These are phyloP conservation scores for Phellopilus nigrolimitatus DNA, from an alignment of 1,284 basidiomycete genomes.

Conservation along the genomic window DNA sequence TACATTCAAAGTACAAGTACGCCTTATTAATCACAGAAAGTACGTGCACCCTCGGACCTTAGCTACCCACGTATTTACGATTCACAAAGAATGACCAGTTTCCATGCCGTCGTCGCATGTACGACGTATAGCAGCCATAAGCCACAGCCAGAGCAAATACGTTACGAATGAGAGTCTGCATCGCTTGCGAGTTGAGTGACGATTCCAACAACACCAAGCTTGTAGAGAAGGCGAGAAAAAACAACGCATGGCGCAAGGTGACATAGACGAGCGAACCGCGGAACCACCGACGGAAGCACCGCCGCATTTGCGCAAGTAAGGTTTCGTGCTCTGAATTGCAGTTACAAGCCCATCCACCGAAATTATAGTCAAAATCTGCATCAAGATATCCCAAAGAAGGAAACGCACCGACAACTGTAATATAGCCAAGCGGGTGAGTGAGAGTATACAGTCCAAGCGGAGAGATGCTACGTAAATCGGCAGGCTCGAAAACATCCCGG, in stretches of 20 bases:
- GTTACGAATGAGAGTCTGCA: not conserved
- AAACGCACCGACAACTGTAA: constrained; percentile 2
- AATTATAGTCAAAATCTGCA: not conserved
- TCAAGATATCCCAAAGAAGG: not conserved
- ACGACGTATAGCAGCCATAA: not conserved
- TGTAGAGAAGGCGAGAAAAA: not conserved
- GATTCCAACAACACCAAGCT: not conserved
- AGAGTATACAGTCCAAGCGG: not conserved
- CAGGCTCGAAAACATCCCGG: constrained; percentile 1
- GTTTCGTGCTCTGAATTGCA: not conserved
- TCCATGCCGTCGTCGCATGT: not conserved
- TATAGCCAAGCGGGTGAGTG: not conserved
- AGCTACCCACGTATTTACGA: not conserved
- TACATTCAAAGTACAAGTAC: no score
- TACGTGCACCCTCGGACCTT: no score
- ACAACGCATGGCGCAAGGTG: not conserved
- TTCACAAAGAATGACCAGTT: not conserved
- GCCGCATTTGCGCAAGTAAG: not conserved
- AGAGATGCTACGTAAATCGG: not conserved
- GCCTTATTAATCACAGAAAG: no score
- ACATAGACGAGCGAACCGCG: not conserved
- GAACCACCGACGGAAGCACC: not conserved
- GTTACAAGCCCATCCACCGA: no score
- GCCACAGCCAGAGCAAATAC: not conserved
- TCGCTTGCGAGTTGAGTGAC: not conserved